Percentiles rank a stretch among this genome's conserved stretches.
These are phyloP conservation scores for Lentinula detonsa DNA, from an alignment of 768 basidiomycete species.

Conservation along the genomic window DNA sequence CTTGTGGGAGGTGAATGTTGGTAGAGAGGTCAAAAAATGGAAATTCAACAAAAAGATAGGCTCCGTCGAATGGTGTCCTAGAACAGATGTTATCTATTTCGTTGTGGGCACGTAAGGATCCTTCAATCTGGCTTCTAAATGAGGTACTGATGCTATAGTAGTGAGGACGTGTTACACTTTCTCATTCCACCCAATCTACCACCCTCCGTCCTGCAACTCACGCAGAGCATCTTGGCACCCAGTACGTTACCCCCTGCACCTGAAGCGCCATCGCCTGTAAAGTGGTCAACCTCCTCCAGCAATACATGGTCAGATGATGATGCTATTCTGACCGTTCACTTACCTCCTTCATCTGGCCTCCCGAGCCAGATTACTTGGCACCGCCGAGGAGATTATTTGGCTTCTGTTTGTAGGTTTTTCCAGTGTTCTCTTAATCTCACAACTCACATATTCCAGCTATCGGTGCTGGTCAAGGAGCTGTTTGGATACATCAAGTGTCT, in stretches of 20 bases:
- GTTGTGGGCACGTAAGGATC: conserved; percentile 66
- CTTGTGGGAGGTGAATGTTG: conserved; percentile 90
- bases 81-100: conserved; percentile 74
- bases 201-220: conserved; percentile 47
- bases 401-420: conserved; percentile 79
- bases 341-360: conserved; percentile 62
- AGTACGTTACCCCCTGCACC: conserved; percentile 54
- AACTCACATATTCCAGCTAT: conserved; percentile 34
- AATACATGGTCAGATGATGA: conserved; percentile 42
- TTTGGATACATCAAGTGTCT: conserved; percentile 95
- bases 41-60: conserved; percentile 74
- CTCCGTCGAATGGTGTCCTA: conserved; percentile 90
- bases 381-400: conserved; percentile 89
- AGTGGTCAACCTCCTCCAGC: conserved; percentile 56
- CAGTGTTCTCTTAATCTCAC: conserved; percentile 7
- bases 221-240: conserved; percentile 57
- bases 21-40: conserved; percentile 86
- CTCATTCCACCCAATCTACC: conserved; percentile 78
- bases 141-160: conserved; percentile 24
- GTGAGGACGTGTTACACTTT: conserved; percentile 77
- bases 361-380: conserved; percentile 90
- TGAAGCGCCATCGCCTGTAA: conserved; percentile 54
- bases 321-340: conserved; percentile 52
- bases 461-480: conserved; percentile 68
- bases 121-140: neutral